Evolutionary conservation across 2,329 filamentous ascomycete species (phyloP).

Genomic region (Sordariomycetes sp.): DNA sequence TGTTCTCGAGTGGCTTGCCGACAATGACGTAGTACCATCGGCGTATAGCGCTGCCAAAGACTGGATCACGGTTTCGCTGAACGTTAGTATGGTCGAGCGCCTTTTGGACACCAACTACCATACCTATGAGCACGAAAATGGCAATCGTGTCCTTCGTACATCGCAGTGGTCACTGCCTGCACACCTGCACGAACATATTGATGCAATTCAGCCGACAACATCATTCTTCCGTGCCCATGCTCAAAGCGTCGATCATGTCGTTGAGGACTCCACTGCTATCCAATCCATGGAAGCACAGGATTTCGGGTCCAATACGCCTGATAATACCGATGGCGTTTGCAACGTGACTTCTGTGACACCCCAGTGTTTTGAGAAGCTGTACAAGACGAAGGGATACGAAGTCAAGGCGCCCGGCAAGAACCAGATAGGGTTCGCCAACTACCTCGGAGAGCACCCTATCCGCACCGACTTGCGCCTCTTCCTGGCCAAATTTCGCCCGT

Average conservation of each 20-base stretch:
- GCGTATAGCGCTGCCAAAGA: slow-evolving; percentile 1
- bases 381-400: slow-evolving; percentile 4
- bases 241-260: slow-evolving; percentile 2
- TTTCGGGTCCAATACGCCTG: not conserved
- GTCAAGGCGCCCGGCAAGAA: slow-evolving; percentile 1
- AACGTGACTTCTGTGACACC: slow-evolving; percentile 3
- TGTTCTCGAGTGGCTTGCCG: slow-evolving; percentile 3
- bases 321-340: slow-evolving; percentile 1
- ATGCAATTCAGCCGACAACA: slow-evolving; percentile 3
- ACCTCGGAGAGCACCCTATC: slow-evolving; percentile 2
- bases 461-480: not conserved
- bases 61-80: slow-evolving; percentile 1
- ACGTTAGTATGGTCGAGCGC: not conserved
- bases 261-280: not conserved
- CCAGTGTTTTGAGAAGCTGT: slow-evolving; percentile 1
- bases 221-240: slow-evolving; percentile 4
- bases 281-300: not conserved
- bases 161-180: slow-evolving; percentile 3
- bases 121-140: slow-evolving; percentile 2
- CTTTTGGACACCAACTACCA: slow-evolving; percentile 3
- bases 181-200: slow-evolving; percentile 4
- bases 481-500: slow-evolving; percentile 1
- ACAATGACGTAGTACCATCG: not conserved
- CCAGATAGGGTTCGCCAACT: slow-evolving; percentile 1
- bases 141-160: slow-evolving; percentile 1